Evolutionary conservation across 1,139 yeast genomes (phyloP).

Genomic region (Williopsis jadinii): DNA sequence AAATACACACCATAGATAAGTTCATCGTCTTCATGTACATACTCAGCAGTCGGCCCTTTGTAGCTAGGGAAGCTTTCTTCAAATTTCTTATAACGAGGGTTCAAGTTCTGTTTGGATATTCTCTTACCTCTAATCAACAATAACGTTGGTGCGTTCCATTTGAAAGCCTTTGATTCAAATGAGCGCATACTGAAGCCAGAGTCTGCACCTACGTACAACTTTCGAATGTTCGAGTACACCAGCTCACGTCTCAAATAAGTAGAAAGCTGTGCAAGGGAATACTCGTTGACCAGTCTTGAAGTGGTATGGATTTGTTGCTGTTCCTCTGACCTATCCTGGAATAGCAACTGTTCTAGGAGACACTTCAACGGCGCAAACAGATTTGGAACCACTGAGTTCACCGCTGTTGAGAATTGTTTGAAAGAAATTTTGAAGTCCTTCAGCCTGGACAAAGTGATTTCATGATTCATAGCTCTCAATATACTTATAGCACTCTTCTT

Average conservation of each 20-base stretch:
- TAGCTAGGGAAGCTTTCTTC: constrained; percentile 45
- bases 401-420: constrained; percentile 29
- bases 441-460: constrained; percentile 24
- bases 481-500: constrained; percentile 25
- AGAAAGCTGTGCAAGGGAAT: constrained; percentile 26
- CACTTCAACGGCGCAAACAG: constrained; percentile 32
- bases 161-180: constrained; percentile 74
- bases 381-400: constrained; percentile 29
- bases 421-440: constrained; percentile 25
- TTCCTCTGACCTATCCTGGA: constrained; percentile 3
- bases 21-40: constrained; percentile 21
- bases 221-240: constrained; percentile 40
- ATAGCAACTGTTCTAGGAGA: constrained; percentile 33
- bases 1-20: constrained; percentile 58
- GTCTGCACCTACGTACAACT: constrained; percentile 62
- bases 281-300: constrained; percentile 27
- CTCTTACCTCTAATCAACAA: constrained; percentile 62
- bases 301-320: constrained; percentile 7
- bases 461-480: constrained; percentile 38
- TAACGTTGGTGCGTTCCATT: constrained; percentile 87
- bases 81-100: constrained; percentile 46
- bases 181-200: constrained; percentile 82
- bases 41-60: constrained; percentile 26
- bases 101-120: constrained; percentile 32
- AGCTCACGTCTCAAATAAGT: constrained; percentile 27